Conservation (phyloP, 257 asterid genomes). For the Fraxinus quadrangulata region DNA sequence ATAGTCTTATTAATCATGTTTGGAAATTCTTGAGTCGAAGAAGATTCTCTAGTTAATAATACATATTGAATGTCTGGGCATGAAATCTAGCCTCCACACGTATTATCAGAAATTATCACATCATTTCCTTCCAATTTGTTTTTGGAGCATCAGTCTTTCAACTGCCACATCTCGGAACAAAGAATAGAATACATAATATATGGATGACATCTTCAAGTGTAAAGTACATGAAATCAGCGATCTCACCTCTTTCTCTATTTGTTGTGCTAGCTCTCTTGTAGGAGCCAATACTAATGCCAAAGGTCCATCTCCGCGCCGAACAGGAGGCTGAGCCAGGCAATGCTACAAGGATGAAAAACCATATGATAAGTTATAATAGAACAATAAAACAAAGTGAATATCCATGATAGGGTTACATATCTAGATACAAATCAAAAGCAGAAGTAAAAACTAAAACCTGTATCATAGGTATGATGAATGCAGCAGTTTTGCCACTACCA, state of each 20-base stretch:
- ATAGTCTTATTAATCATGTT: too few relatives aligned
- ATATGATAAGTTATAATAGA: conserved; percentile 16
- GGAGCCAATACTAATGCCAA: too few relatives aligned
- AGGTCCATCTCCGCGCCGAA: conserved; percentile 48
- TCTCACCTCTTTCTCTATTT: too few relatives aligned
- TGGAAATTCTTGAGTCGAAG: too few relatives aligned
- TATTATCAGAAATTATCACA: background rate
- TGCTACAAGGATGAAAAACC: conserved; percentile 50
- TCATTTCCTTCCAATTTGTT: background rate
- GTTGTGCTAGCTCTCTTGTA: too few relatives aligned
- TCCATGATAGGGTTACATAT: too few relatives aligned
- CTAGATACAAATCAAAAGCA: too few relatives aligned
- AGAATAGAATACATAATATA: background rate
- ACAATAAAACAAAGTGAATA: conserved; percentile 13
- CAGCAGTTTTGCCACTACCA: conserved; percentile 94
- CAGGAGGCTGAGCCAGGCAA: conserved; percentile 72
- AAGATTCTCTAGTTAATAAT: background rate
- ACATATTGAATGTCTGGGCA: too few relatives aligned
- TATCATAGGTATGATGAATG: conserved; percentile 83
- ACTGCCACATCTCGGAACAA: conserved; percentile 5
- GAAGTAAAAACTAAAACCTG: conserved; percentile 55
- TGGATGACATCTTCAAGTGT: conserved; percentile 4
- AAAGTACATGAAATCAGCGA: too few relatives aligned
- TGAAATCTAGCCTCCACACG: background rate
- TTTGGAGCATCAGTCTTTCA: background rate